Base-by-base conservation (phyloP, 768 basidiomycete genomes). In the Phlegmacium glaucopus region DNA sequence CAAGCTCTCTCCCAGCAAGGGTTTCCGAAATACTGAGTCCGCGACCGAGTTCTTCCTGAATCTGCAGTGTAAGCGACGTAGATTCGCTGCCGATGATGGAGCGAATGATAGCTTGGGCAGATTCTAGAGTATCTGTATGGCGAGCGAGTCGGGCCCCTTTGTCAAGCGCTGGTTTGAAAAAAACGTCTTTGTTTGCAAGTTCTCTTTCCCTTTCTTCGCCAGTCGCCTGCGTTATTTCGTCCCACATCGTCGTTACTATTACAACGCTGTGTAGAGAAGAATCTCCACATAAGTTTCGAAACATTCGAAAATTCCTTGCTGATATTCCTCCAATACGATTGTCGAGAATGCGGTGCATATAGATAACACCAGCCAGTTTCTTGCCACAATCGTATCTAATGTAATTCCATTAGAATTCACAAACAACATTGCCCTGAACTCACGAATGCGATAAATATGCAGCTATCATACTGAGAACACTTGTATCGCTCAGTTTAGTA, bases 181-280 rank as follows among this genome's bases (percentile, higher is more conserved):
- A 82, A 30, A 67, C 67, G 48, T 66, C 65, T 34, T 65, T 61
- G 4, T 52, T 53, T 3, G 51, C 53, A 6, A 82, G 71, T 53
- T 80, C 78, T 1, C 45, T 48, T 53, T 82, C 79, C 18, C 80
- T 66, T 3, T 61, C 61, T 48, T 66, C 56, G 1, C 74, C 76
- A n/a, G 69, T 27, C 37, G 65, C 64, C 35, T 52, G 55, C 39
- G 62, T 63, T 32, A 77, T 69, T 49, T 67, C 62, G 4, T 66
- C 71, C 78, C 79, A 80, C 75, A 75, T 79, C 30, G 69, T 80
- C 38, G 80, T 80, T 42, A 72, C 72, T 49, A 82, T 70, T 22
- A 76, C 64, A 25, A 82, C 76, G 49, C 74, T 79, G 32, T 66
- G 62, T 42, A 82, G 71, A 11, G 74, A 66, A 37, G 46, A 64